Evolutionary conservation across 805 yeast species (phyloP).

Genomic region (Scheffersomyces coipomensis): DNA sequence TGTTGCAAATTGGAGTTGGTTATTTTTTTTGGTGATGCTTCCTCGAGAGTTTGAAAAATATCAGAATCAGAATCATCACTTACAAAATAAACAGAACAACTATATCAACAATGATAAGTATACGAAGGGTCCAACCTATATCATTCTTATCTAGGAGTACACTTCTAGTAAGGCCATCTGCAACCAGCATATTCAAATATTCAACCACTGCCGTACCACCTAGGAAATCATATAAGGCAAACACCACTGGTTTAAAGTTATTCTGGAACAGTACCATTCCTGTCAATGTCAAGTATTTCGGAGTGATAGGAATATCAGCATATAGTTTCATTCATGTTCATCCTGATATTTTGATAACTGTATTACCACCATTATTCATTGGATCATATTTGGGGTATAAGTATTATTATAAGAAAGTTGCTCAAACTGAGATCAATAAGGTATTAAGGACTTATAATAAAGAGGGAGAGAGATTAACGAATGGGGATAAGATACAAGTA

Average conservation of each 20-base stretch:
- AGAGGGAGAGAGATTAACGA: background rate
- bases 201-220: constrained; percentile 21
- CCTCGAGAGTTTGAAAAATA: too few species aligned
- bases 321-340: constrained; percentile 30
- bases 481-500: constrained; percentile 17
- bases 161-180: background rate
- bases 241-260: constrained; percentile 18
- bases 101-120: background rate
- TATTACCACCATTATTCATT: constrained; percentile 34
- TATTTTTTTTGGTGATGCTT: too few species aligned
- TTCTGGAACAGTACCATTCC: constrained; percentile 28
- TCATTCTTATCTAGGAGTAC: background rate
- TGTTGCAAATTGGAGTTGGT: too few species aligned
- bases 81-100: too few species aligned
- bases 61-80: too few species aligned
- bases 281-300: constrained; percentile 24
- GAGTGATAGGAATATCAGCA: constrained; percentile 23
- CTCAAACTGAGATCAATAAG: constrained; percentile 12
- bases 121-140: background rate
- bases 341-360: constrained; percentile 32
- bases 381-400: constrained; percentile 23
- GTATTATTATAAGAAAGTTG: constrained; percentile 9
- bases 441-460: constrained; percentile 6
- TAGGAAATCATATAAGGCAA: constrained; percentile 27
- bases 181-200: constrained; percentile 1